A percentile compares a stretch with the other conserved stretches of the same genome.
Evolutionary conservation across 176 grass and related monocot genomes (phyloP).

Genomic region (Carex myosuroides): DNA sequence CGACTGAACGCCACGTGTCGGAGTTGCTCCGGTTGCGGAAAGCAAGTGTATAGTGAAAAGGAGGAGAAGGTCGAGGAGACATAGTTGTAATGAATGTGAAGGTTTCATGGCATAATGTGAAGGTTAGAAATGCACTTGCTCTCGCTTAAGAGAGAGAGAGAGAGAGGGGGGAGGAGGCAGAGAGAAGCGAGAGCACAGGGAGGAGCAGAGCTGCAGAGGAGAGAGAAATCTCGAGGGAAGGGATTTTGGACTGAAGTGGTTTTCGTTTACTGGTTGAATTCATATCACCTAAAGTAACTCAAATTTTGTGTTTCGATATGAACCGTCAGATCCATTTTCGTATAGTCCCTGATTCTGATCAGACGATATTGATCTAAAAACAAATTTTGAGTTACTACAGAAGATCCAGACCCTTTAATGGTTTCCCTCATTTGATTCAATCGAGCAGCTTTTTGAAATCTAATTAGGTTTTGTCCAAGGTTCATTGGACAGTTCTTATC

Average conservation of each 20-base stretch:
- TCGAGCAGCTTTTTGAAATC: slow-evolving; percentile 36
- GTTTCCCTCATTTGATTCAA: slow-evolving; percentile 17
- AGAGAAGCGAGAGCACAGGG: not conserved
- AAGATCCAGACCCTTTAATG: no score
- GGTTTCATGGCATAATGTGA: slow-evolving; percentile 26
- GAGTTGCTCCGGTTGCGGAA: not conserved
- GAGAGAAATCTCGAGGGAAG: slow-evolving; percentile 16
- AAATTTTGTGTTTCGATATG: no score
- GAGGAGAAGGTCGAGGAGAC: not conserved
- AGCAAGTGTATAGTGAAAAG: not conserved
- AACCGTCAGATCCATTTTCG: no score
- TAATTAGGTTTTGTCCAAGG: not conserved
- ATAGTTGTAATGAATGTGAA: slow-evolving; percentile 1
- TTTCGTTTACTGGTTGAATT: not conserved
- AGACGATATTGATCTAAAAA: no score
- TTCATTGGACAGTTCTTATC: no score
- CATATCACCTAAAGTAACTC: no score
- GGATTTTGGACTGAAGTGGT: slow-evolving; percentile 39
- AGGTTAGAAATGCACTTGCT: slow-evolving; percentile 1
- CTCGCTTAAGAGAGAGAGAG: not conserved
- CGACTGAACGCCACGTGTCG: slow-evolving; percentile 34
- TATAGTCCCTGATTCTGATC: no score
- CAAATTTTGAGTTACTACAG: no score
- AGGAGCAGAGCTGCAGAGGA: not conserved
- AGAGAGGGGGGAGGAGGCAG: not conserved